Percentiles rank a stretch among this genome's conserved stretches.
These are phyloP conservation scores for Fusarium sp. DNA, from an alignment of 2,329 filamentous ascomycete species.

Conservation along the genomic window DNA sequence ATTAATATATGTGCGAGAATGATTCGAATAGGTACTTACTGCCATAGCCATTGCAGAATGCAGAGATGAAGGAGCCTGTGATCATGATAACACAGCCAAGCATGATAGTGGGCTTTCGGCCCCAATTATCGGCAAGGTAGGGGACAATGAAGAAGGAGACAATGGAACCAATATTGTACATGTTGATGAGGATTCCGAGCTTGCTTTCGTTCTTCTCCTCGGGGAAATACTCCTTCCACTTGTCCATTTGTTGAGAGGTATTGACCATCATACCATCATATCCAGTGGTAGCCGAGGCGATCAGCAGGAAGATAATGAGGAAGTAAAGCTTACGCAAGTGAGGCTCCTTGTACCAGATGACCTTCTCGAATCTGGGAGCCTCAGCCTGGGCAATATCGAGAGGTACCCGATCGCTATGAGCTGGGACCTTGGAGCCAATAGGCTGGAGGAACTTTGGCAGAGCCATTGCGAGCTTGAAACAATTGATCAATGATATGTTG, in stretches of 20 bases:
- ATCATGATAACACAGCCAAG: slow-evolving; percentile 58
- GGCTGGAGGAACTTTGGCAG: slow-evolving; percentile 38
- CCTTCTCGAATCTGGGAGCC: slow-evolving; percentile 61
- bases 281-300: slow-evolving; percentile 69
- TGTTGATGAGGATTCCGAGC: slow-evolving; percentile 60
- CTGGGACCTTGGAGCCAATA: slow-evolving; percentile 34
- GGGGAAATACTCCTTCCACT: slow-evolving; percentile 62
- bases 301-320: slow-evolving; percentile 62
- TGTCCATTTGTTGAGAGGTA: slow-evolving; percentile 65
- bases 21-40: slow-evolving; percentile 46
- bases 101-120: slow-evolving; percentile 55
- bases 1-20: neutral
- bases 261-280: slow-evolving; percentile 71
- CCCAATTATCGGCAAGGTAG: slow-evolving; percentile 55
- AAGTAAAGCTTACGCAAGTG: slow-evolving; percentile 66
- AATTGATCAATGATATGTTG: slow-evolving; percentile 1
- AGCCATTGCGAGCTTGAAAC: slow-evolving; percentile 26
- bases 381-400: slow-evolving; percentile 53
- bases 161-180: slow-evolving; percentile 62
- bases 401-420: slow-evolving; percentile 15
- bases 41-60: slow-evolving; percentile 54
- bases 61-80: slow-evolving; percentile 52
- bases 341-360: slow-evolving; percentile 65
- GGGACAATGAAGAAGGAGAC: slow-evolving; percentile 57
- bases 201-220: slow-evolving; percentile 50